These are phyloP conservation scores for Hansenula anomala DNA, from an alignment of 1,139 yeast species.

Conservation along the genomic window DNA sequence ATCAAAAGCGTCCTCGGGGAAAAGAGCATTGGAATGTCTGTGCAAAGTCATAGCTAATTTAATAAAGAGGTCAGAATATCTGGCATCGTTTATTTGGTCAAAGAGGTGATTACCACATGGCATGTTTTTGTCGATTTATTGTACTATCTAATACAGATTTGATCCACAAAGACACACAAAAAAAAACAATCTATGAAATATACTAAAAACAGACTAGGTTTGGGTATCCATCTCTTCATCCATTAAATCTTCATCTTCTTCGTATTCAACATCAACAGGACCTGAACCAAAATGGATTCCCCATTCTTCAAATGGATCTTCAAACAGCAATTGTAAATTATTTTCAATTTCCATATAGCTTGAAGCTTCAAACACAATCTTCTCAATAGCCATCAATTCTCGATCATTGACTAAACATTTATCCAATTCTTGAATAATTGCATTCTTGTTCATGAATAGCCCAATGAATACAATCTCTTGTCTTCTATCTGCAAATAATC, in stretches of 20 bases:
- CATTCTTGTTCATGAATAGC: constrained; percentile 27
- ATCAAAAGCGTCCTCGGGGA: not conserved
- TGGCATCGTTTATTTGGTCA: not conserved
- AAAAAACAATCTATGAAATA: no score
- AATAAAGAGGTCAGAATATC: no score
- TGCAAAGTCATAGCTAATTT: not conserved
- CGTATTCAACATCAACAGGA: not conserved
- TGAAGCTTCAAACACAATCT: constrained; percentile 22
- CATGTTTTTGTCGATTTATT: no score
- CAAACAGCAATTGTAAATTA: constrained; percentile 27
- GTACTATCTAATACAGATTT: no score
- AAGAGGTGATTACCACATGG: no score
- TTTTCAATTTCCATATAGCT: constrained; percentile 30
- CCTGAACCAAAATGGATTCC: not conserved
- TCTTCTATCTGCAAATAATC: constrained; percentile 35
- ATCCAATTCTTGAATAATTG: constrained; percentile 28
- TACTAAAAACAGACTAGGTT: no score
- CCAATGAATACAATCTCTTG: constrained; percentile 44
- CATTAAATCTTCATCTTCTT: not conserved
- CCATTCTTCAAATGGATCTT: constrained; percentile 35
- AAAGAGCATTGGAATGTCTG: not conserved
- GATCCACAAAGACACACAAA: no score
- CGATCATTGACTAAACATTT: constrained; percentile 34
- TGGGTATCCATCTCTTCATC: not conserved
- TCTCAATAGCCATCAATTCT: constrained; percentile 27